Conservation (phyloP, 768 basidiomycete species). For the Agaricus blazei region DNA sequence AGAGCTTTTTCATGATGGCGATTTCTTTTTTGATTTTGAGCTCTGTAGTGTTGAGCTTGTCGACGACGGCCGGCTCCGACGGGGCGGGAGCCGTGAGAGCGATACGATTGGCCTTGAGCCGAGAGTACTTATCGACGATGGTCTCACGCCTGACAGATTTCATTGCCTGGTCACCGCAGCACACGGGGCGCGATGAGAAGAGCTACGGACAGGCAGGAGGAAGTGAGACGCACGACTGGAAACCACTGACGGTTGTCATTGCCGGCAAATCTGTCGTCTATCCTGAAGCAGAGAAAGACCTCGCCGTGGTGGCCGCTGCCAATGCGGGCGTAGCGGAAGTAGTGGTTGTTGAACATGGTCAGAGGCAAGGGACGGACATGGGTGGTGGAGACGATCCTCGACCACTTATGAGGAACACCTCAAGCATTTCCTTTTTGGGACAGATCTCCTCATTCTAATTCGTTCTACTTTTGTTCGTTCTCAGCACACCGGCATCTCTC, state of each 20-base stretch:
- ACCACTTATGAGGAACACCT: constrained; percentile 28
- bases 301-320: constrained; percentile 90
- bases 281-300: constrained; percentile 64
- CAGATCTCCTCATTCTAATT: constrained; percentile 20
- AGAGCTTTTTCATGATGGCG: constrained; percentile 97
- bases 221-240: constrained; percentile 29
- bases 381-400: constrained; percentile 14
- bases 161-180: constrained; percentile 52
- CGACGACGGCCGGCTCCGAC: constrained; percentile 48
- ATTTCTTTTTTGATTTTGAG: constrained; percentile 89
- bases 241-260: constrained; percentile 39
- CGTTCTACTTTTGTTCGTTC: constrained; percentile 9
- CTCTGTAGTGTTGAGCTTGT: constrained; percentile 68
- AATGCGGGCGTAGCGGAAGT: constrained; percentile 68
- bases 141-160: constrained; percentile 72
- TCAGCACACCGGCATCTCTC: constrained; percentile 38
- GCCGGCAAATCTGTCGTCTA: constrained; percentile 38
- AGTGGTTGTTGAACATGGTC: constrained; percentile 74
- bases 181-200: background rate
- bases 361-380: constrained; percentile 47
- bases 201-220: background rate
- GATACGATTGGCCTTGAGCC: constrained; percentile 31
- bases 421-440: constrained; percentile 21
- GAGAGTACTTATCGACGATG: constrained; percentile 48
- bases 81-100: constrained; percentile 34